Base-by-base conservation (phyloP, 805 yeast species). In the Pichia nanzhaoensis region DNA sequence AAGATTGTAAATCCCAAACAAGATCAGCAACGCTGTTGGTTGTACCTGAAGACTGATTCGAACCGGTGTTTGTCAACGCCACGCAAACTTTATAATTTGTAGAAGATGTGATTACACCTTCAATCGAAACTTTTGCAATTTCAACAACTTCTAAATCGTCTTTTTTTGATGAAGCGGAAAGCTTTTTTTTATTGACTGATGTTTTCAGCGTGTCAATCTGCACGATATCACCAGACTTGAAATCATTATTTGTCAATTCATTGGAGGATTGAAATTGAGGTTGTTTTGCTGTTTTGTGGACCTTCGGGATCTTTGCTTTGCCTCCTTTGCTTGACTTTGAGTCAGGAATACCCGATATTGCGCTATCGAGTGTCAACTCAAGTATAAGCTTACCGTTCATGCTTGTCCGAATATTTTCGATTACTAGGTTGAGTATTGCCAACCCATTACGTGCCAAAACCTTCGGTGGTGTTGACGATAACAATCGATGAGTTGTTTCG, bases 171-270 rank as follows among this genome's bases (percentile, higher is more conserved):
- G 65, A 57, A 28, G 54, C 56, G 44, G 63, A 63, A 41, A 62
- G 45, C 42, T 56, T 58, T 43, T 54, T 57, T n/a, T 42, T 47
- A 18, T 44, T 20, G 12, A 40, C 41, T 27, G 49, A 47, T 3
- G 53, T 52, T 20, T 52, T 46, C 4, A 62, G 51, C 44, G 64
- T 67, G 19, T 80, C 79, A 12, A 86, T 48, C 52, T 70, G 74
- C 2, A 88, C 90, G 35, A 86, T 80, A 63, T 88, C 96, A 13
- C 96, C 96, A 4, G 75, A 73, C 51, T 79, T 72, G 22, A 87
- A 59, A 20, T 76, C 77, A 1, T 30, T 35, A n/a, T 33, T 39
- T n/a, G 39, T 8, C 9, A 33, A 13, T 4, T 12, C 31, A 30
- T 24, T 34, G 1, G 19, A 5, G 83, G 16, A 64, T 51, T 13